Percentiles rank a stretch among this genome's conserved stretches.
These are phyloP conservation scores for Limonomyces culmigenus DNA, from an alignment of 1,284 basidiomycete genomes.

Conservation along the genomic window DNA sequence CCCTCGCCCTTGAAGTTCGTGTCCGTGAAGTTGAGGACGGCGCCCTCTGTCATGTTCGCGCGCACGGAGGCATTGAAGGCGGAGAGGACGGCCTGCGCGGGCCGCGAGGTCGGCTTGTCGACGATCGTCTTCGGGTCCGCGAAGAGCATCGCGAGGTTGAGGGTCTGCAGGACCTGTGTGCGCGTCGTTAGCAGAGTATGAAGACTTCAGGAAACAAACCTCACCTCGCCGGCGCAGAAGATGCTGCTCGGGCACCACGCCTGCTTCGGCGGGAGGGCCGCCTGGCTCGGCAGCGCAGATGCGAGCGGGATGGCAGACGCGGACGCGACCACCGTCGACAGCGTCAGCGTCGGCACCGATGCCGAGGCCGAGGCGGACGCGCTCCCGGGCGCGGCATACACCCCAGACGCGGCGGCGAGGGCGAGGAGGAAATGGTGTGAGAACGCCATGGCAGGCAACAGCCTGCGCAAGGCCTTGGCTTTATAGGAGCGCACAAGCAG, in stretches of 20 bases:
- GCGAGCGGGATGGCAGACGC: slow-evolving; percentile 14
- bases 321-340: no score
- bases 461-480: no score
- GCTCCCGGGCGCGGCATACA: no score
- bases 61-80: slow-evolving; percentile 47
- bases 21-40: slow-evolving; percentile 57
- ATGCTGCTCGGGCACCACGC: slow-evolving; percentile 68
- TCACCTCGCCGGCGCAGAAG: slow-evolving; percentile 65
- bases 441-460: no score
- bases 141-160: slow-evolving; percentile 66
- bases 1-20: slow-evolving; percentile 76
- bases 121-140: slow-evolving; percentile 80
- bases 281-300: slow-evolving; percentile 46
- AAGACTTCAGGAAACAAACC: slow-evolving; percentile 13
- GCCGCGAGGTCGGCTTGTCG: slow-evolving; percentile 72
- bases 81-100: slow-evolving; percentile 44
- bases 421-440: no score
- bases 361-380: no score
- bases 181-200: slow-evolving; percentile 1
- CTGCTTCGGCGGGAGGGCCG: slow-evolving; percentile 52
- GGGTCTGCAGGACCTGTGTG: slow-evolving; percentile 64
- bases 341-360: no score
- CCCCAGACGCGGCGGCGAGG: no score
- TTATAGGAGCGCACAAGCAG: no score
- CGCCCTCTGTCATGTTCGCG: slow-evolving; percentile 31